Conservation (phyloP, 129 eudicot species). For the Helianthus tuberosus region DNA sequence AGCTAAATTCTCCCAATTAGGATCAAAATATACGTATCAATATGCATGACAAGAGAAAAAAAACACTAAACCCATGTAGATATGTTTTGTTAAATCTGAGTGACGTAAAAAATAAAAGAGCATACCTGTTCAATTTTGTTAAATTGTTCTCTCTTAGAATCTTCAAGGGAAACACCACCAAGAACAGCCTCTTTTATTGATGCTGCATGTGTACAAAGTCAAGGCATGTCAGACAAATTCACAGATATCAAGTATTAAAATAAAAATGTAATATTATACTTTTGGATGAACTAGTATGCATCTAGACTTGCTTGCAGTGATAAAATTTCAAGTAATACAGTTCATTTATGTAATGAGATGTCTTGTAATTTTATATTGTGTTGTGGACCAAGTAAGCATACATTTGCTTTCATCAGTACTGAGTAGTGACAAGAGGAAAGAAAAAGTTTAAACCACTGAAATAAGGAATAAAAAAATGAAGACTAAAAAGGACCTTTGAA, state of each 20-base stretch:
- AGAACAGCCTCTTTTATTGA: slow-evolving; percentile 95
- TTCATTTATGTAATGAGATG: neutral
- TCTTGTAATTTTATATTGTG: neutral
- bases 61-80: neutral
- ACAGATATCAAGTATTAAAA: neutral
- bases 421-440: neutral
- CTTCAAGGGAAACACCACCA: slow-evolving; percentile 91
- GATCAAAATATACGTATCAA: neutral
- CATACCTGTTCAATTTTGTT: slow-evolving; percentile 90
- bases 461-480: neutral
- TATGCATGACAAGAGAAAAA: slow-evolving; percentile 5
- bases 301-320: slow-evolving; percentile 22
- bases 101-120: neutral
- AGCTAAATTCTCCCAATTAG: neutral
- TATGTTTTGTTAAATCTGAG: neutral
- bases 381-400: neutral
- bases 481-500: neutral
- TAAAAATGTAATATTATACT: neutral
- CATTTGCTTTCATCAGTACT: neutral
- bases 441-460: neutral
- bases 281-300: neutral
- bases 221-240: slow-evolving; percentile 13
- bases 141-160: slow-evolving; percentile 84
- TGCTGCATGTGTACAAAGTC: slow-evolving; percentile 56
- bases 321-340: neutral